These are phyloP conservation scores for Mortierella sp. DNA, from an alignment of 371 early-diverging fungal species.

Conservation along the genomic window DNA sequence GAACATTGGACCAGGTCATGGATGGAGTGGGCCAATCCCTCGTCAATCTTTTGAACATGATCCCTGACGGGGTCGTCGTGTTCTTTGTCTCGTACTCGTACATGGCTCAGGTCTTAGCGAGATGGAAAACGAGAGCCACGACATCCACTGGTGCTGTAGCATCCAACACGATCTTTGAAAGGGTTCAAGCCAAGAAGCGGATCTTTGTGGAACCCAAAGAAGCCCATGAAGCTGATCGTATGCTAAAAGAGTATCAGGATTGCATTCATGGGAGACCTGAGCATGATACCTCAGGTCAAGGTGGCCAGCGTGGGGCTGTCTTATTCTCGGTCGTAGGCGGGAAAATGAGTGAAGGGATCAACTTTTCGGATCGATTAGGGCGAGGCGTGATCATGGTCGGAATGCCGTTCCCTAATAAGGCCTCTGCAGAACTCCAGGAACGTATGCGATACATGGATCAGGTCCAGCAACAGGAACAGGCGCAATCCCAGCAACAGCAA, in stretches of 20 bases:
- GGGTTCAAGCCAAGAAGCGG: constrained; percentile 35
- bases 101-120: constrained; percentile 72
- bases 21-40: constrained; percentile 79
- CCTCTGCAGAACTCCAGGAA: constrained; percentile 79
- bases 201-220: constrained; percentile 79
- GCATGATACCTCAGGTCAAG: constrained; percentile 18
- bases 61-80: constrained; percentile 95
- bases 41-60: constrained; percentile 77
- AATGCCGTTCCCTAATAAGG: constrained; percentile 85
- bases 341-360: constrained; percentile 98
- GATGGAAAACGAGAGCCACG: constrained; percentile 64
- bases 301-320: constrained; percentile 72
- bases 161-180: constrained; percentile 17
- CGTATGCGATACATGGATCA: constrained; percentile 74
- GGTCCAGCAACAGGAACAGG: constrained; percentile 27
- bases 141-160: constrained; percentile 17
- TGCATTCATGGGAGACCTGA: constrained; percentile 26
- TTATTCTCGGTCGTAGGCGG: constrained; percentile 97
- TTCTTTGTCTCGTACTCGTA: constrained; percentile 95
- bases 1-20: constrained; percentile 70
- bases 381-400: constrained; percentile 91
- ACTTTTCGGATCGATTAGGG: constrained; percentile 90
- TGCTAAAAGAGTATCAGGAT: constrained; percentile 67
- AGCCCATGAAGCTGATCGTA: constrained; percentile 65
- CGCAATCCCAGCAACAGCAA: not conserved